These are phyloP conservation scores for Cunninghamia lanceolata DNA, from an alignment of 75 land plant genomes.

Conservation along the genomic window DNA sequence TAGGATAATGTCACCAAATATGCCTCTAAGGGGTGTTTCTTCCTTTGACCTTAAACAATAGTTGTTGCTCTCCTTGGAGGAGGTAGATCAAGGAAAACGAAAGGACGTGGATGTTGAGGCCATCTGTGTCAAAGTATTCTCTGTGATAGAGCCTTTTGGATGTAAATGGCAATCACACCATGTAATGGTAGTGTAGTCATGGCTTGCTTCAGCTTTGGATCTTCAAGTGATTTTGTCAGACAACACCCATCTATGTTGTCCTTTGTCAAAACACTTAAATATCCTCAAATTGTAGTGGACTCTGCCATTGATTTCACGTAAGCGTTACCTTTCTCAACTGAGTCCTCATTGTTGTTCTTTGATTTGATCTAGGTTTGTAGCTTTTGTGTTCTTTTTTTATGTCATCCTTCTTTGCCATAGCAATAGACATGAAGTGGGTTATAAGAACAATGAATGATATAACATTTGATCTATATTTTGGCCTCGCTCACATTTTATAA, in stretches of 20 bases:
- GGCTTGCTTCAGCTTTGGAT: conserved; percentile 43
- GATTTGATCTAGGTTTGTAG: not conserved
- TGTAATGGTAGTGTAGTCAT: conserved; percentile 50
- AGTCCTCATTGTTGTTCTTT: not conserved
- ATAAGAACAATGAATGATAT: no score
- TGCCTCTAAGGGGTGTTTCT: conserved; percentile 30
- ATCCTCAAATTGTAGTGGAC: conserved; percentile 60
- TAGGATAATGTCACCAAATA: conserved; percentile 77
- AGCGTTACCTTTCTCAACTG: conserved; percentile 2
- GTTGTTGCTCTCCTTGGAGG: conserved; percentile 9
- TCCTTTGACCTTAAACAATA: conserved; percentile 37
- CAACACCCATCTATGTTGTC: conserved; percentile 30
- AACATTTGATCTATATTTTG: no score
- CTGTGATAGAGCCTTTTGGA: conserved; percentile 25
- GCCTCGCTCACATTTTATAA: no score
- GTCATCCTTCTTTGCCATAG: no score
- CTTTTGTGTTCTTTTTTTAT: not conserved
- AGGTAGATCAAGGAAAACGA: not conserved
- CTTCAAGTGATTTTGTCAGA: conserved; percentile 46
- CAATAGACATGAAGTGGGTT: no score
- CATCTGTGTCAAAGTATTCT: conserved; percentile 30
- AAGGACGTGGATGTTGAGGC: not conserved
- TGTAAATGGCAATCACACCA: conserved; percentile 34
- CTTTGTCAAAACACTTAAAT: conserved; percentile 32
- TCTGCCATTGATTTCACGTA: conserved; percentile 74